phyloP scores from a whole-genome alignment of 2,329 filamentous ascomycete species.

The Colletotrichum australisinense region DNA sequence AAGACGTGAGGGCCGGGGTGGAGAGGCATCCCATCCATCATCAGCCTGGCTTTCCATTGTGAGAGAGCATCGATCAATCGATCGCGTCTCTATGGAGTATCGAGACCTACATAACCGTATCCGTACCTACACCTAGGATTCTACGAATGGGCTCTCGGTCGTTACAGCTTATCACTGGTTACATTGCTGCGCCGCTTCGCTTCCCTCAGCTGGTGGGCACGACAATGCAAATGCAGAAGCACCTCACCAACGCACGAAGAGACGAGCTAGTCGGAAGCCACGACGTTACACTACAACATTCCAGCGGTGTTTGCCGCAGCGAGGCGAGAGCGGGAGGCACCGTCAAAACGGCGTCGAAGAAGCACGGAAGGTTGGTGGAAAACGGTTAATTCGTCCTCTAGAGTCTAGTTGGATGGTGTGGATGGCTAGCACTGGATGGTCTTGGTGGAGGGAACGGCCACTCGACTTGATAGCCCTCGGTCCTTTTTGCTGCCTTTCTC shows the following conservation, averaged over 20 bases:
- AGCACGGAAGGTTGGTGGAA: constrained; percentile 4
- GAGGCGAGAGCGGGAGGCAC: background rate
- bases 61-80: background rate
- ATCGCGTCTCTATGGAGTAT: background rate
- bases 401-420: background rate
- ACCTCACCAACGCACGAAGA: background rate
- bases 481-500: background rate
- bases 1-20: background rate
- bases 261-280: background rate
- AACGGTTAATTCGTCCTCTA: background rate
- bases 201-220: background rate
- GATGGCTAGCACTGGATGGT: background rate
- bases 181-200: background rate
- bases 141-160: background rate
- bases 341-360: constrained; percentile 6
- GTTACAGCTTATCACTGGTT: background rate
- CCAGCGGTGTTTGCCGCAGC: background rate
- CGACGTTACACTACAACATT: background rate
- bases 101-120: too few species aligned
- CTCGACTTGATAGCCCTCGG: background rate
- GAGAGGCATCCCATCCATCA: too few species aligned
- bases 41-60: background rate
- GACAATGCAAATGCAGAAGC: background rate
- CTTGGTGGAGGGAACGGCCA: background rate
- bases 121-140: background rate